Evolutionary conservation across 2,329 filamentous ascomycete species (phyloP).

Genomic region (Colletotrichum ledebouriae): DNA sequence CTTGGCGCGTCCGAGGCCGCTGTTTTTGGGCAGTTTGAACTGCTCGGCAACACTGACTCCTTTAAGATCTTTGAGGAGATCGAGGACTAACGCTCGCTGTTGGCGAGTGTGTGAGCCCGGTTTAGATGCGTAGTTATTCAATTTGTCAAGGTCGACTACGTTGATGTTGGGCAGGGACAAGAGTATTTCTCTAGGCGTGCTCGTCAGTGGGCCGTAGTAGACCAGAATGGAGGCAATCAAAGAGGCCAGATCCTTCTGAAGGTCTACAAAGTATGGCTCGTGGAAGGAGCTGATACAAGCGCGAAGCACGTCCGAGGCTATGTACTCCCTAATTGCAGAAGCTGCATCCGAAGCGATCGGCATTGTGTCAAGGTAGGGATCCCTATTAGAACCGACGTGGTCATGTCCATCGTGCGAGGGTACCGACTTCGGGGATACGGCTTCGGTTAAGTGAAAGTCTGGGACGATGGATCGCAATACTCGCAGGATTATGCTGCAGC

Average conservation of each 20-base stretch:
- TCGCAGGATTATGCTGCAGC: slow-evolving; percentile 86
- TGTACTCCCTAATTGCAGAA: slow-evolving; percentile 85
- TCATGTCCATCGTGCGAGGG: slow-evolving; percentile 47
- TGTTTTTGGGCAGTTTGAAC: slow-evolving; percentile 79
- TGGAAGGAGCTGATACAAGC: slow-evolving; percentile 91
- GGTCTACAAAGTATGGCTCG: slow-evolving; percentile 96
- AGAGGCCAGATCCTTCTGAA: slow-evolving; percentile 90
- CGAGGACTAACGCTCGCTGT: slow-evolving; percentile 85
- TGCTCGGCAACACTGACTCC: slow-evolving; percentile 94
- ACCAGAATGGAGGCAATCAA: slow-evolving; percentile 89
- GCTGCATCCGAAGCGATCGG: slow-evolving; percentile 68
- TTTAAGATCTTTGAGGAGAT: slow-evolving; percentile 86
- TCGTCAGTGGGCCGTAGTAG: slow-evolving; percentile 77
- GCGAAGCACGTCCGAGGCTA: slow-evolving; percentile 88
- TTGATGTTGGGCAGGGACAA: slow-evolving; percentile 83
- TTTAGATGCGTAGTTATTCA: slow-evolving; percentile 71
- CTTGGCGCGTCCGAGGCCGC: slow-evolving; percentile 57
- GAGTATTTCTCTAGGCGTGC: slow-evolving; percentile 82
- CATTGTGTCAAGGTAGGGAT: slow-evolving; percentile 53
- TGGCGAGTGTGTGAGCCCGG: slow-evolving; percentile 75
- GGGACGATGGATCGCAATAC: slow-evolving; percentile 89
- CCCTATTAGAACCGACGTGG: slow-evolving; percentile 33
- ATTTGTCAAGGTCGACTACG: slow-evolving; percentile 73
- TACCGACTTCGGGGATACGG: slow-evolving; percentile 46
- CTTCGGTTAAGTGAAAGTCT: slow-evolving; percentile 70